Evolutionary conservation across 371 early-diverging fungal species (phyloP), one percentile per base, ranked within the genome.

Genomic region (Chytridium lagenaria): DNA sequence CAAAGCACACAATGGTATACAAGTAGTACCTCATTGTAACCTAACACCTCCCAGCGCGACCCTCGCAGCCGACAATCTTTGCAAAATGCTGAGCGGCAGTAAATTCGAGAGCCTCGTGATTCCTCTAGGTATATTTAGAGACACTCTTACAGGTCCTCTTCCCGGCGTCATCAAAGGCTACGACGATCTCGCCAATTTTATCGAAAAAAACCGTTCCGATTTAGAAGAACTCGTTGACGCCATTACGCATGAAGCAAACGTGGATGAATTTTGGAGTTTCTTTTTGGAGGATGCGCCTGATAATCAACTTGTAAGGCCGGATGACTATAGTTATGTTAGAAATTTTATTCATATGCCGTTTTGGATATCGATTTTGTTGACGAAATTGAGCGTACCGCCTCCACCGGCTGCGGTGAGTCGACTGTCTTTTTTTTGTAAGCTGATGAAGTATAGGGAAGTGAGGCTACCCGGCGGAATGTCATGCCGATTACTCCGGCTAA

Each of bases 221-320:
- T 40, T 77, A 23, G 64, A 75, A 67, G 77, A 76, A 2, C 66
- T 85, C 26, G 67, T 83, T 51, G 83, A 77, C 38, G 75, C 80
- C 30, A 68, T 82, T 26, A 76, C 68, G 2, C 34, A 70, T 10
- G 77, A 81, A 31, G 68, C 65, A 0, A 73, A 59, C 23, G 80
- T 75, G 19, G 86, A 86, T 67, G 74, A 74, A 37, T 83, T 84
- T 68, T 86, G 86, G 86, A 40, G 66, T 30, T 86, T 81, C 61
- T 86, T 69, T 57, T 68, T 86, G 72, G 67, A 57, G 16, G 83
- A 80, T 33, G 81, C 78, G 12, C 75, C 78, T 16, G 86, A 86
- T 5, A 84, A 80, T 68, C 83, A 84, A 52, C 77, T 86, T 23
- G 84, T 80, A n/a, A n/a, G 71, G 50, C 86, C 86, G 5, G 86